Evolutionary conservation across 768 basidiomycete genomes (phyloP).

Genomic region (Lactarius quietus): DNA sequence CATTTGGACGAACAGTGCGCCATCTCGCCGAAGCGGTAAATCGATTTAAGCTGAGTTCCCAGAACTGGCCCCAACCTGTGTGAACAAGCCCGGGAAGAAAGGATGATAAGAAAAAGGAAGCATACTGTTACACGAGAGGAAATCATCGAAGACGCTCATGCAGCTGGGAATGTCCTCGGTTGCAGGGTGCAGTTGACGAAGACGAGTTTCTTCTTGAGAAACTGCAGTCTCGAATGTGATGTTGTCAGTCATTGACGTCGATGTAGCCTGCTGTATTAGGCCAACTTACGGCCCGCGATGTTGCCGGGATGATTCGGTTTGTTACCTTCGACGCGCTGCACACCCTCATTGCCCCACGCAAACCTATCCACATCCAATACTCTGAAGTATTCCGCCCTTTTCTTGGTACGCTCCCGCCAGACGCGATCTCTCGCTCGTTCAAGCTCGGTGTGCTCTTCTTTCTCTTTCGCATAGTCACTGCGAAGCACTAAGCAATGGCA

Average conservation of each 20-base stretch:
- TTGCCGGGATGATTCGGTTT: constrained; percentile 45
- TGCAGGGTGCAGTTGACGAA: constrained; percentile 65
- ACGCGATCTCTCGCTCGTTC: constrained; percentile 54
- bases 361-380: constrained; percentile 64
- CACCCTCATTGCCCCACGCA: constrained; percentile 68
- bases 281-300: background rate
- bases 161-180: constrained; percentile 80
- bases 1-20: constrained; percentile 71
- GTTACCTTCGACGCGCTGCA: constrained; percentile 79
- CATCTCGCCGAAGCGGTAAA: constrained; percentile 82
- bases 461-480: background rate
- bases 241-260: background rate
- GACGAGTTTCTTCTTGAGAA: constrained; percentile 64
- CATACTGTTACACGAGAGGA: constrained; percentile 66
- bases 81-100: background rate
- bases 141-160: constrained; percentile 68
- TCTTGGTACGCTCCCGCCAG: constrained; percentile 57
- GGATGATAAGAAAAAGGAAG: constrained; percentile 3
- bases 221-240: constrained; percentile 52
- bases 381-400: constrained; percentile 63
- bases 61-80: constrained; percentile 8
- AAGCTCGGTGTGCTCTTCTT: constrained; percentile 44
- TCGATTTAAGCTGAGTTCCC: constrained; percentile 71
- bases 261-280: background rate
- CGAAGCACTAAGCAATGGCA: background rate